These are phyloP conservation scores for Tricladium varicosporioides DNA, from an alignment of 2,329 filamentous ascomycete species.

Conservation along the genomic window DNA sequence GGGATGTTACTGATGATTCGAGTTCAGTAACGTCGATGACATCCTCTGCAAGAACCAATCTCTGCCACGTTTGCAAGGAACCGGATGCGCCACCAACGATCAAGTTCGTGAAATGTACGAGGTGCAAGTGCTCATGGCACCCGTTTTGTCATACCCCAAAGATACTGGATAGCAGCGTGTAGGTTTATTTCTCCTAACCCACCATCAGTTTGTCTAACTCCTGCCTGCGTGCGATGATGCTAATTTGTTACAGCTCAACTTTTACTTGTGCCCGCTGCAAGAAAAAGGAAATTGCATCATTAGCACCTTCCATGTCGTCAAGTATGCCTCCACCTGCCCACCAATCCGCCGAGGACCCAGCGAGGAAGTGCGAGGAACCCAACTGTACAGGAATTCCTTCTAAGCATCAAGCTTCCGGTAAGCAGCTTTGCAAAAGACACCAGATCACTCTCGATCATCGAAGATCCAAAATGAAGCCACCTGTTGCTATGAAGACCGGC, in stretches of 20 bases:
- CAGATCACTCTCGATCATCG: background rate
- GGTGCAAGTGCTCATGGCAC: slow-evolving; percentile 23
- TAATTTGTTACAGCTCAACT: background rate
- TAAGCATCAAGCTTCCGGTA: background rate
- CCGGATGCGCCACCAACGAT: slow-evolving; percentile 10
- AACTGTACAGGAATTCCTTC: background rate
- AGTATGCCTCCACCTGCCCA: background rate
- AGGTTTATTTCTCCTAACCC: background rate
- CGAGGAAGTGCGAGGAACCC: background rate
- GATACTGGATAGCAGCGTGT: slow-evolving; percentile 8
- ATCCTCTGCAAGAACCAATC: slow-evolving; percentile 14
- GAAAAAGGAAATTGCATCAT: background rate
- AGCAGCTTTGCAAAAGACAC: background rate
- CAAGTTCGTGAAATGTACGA: slow-evolving; percentile 19
- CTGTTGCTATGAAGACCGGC: background rate
- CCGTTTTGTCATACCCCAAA: slow-evolving; percentile 19
- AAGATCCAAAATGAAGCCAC: background rate
- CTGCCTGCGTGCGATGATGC: background rate
- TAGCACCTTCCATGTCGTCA: background rate
- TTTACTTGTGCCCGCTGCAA: background rate
- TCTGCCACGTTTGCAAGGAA: slow-evolving; percentile 24
- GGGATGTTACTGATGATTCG: slow-evolving; percentile 21
- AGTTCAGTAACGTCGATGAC: slow-evolving; percentile 26
- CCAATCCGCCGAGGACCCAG: background rate
- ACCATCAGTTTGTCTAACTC: background rate